Base-by-base conservation (phyloP, 495 filamentous ascomycete species). In the Stereocaulon alpinum region DNA sequence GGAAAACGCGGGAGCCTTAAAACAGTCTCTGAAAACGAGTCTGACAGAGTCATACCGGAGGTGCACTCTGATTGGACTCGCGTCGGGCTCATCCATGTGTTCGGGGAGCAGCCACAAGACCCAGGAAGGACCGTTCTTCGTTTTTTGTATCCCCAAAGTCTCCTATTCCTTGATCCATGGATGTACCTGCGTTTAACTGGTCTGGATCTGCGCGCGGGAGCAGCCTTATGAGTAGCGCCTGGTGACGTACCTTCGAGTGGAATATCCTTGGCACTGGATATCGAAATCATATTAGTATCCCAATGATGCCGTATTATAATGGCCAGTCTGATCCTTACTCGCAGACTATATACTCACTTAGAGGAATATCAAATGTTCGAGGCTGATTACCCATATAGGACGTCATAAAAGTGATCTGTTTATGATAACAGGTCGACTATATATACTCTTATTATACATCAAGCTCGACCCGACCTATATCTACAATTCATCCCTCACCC, bases 151-250 rank as follows among this genome's bases (percentile, higher is more conserved):
- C 11, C 7, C 10, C 30, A 47, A 20, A 37, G 10, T 27, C 20
- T 42, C 11, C 52, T 42, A 27, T 9, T 6, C 27, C 17, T 40
- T 4, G 3, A 34, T 20, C 24, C 4, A 17, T 42, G 12, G 27
- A 14, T 49, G 56, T 59, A 59, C 56, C 56, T 51, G 45, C 56
- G 56, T 34, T 55, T 56, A 17, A 52, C 49, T 37, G 56, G 47
- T 32, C 30, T 43, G n/a, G 37, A 29, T 42, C 56, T 32, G 18
- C 22, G 56, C 56, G 56, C 56, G 56, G 56, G 56, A 59, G 56
- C 37, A 59, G 34, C 56, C 56, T 51, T 59, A 59, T 51, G 34
- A 0, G 29, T 59, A 51, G 56, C 20, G 45, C 56, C 49, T 14
- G 15, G 9, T 58, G 56, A 50, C 29, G 45, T 41, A 50, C 9